Evolutionary conservation across 2,329 filamentous ascomycete genomes (phyloP).

Genomic region (Talaromyces sp.): DNA sequence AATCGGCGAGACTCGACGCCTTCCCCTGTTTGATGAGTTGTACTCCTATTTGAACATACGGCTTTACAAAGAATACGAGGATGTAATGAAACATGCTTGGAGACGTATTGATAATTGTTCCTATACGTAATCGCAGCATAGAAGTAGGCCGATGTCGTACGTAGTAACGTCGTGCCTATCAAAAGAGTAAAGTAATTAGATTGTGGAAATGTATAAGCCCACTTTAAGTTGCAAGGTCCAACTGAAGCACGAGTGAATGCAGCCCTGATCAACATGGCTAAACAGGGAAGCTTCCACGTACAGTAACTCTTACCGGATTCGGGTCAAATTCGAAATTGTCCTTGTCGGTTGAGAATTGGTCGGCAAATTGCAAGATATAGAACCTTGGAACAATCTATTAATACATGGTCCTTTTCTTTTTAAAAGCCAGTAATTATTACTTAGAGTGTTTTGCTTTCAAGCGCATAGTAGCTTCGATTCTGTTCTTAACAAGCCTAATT

Average conservation of each 20-base stretch:
- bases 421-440: background rate
- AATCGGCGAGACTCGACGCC: background rate
- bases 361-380: background rate
- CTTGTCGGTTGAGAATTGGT: background rate
- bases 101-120: background rate
- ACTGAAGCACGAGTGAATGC: background rate
- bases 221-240: background rate
- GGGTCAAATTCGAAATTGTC: background rate
- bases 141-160: background rate
- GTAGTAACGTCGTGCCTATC: background rate
- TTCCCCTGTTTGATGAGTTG: background rate
- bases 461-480: background rate
- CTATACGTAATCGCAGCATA: background rate
- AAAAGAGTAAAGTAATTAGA: background rate
- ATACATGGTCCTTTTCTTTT: too few species aligned
- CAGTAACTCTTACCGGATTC: constrained; percentile 16
- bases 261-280: background rate
- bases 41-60: background rate
- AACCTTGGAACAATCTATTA: too few species aligned
- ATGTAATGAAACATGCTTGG: background rate
- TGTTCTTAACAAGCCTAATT: constrained; percentile 12
- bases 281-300: constrained; percentile 12
- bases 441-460: background rate
- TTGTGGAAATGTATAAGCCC: background rate
- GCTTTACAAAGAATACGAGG: background rate